Evolutionary conservation across 768 basidiomycete species (phyloP).

Genomic region (Naganishia randhawae): DNA sequence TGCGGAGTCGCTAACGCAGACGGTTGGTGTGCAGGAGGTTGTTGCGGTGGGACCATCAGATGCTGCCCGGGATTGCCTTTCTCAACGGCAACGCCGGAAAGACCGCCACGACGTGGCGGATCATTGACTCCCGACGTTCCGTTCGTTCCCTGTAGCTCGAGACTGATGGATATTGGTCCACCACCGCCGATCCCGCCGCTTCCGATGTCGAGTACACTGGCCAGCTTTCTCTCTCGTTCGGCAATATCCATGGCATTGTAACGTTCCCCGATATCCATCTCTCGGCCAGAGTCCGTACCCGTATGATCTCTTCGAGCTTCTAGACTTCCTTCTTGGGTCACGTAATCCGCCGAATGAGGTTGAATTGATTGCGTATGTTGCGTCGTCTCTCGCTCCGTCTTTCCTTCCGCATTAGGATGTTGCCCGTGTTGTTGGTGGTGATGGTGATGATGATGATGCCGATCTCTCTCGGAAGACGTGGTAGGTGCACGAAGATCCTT

Average conservation of each 20-base stretch:
- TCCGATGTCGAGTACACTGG: slow-evolving; percentile 9
- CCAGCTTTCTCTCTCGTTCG: slow-evolving; percentile 6
- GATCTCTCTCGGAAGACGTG: slow-evolving; percentile 22
- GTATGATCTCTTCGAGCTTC: background rate
- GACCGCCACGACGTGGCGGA: background rate
- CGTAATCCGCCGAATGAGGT: slow-evolving; percentile 10
- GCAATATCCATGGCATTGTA: slow-evolving; percentile 21
- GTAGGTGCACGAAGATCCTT: slow-evolving; percentile 13
- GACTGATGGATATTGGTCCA: background rate
- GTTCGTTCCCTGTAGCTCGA: background rate
- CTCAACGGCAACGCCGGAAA: no score
- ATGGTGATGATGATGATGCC: slow-evolving; percentile 18
- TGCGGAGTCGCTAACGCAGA: background rate
- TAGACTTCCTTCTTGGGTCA: slow-evolving; percentile 1
- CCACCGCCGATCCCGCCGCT: slow-evolving; percentile 17
- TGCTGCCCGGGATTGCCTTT: background rate
- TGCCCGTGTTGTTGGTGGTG: background rate
- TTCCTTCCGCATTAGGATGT: background rate
- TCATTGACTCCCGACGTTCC: background rate
- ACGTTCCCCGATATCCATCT: slow-evolving; percentile 11
- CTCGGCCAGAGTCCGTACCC: background rate
- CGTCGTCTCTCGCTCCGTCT: background rate
- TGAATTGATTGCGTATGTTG: background rate
- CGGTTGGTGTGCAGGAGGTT: background rate
- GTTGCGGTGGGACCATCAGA: slow-evolving; percentile 4